A percentile compares a stretch with the other conserved stretches of the same genome.
Evolutionary conservation across 2,329 filamentous ascomycete species (phyloP).

Genomic region (Sordariomycetes sp.): DNA sequence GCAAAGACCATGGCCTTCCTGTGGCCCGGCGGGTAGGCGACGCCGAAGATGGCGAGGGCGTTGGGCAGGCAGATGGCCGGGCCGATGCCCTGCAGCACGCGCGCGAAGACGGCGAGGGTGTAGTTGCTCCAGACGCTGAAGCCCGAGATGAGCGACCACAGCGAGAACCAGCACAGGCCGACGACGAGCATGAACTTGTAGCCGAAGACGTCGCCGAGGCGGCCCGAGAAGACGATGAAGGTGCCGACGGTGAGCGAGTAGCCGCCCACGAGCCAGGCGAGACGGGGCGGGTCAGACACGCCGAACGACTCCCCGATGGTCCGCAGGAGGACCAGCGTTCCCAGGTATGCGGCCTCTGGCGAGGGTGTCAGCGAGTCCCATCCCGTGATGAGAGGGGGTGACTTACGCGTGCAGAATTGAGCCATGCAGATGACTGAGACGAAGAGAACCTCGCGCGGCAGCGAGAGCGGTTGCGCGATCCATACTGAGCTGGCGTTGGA

Average conservation of each 20-base stretch:
- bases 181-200: conserved; percentile 44
- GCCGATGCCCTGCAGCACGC: conserved; percentile 51
- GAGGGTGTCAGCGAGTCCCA: conserved; percentile 6
- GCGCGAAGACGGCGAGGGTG: conserved; percentile 38
- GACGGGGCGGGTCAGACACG: conserved; percentile 28
- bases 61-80: conserved; percentile 56
- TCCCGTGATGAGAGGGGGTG: not conserved
- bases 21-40: conserved; percentile 44
- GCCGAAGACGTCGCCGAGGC: conserved; percentile 49
- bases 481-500: conserved; percentile 5
- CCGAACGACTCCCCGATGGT: conserved; percentile 38
- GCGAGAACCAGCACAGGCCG: conserved; percentile 44
- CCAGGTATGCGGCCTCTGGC: conserved; percentile 23
- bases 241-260: conserved; percentile 47
- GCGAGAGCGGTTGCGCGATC: conserved; percentile 12
- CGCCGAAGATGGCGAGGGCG: conserved; percentile 51
- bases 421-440: conserved; percentile 33
- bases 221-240: conserved; percentile 47
- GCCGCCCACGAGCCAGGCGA: conserved; percentile 48
- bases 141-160: conserved; percentile 42
- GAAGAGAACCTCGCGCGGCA: conserved; percentile 23
- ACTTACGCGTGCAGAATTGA: conserved; percentile 28
- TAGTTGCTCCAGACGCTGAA: conserved; percentile 25
- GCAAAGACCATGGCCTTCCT: conserved; percentile 53
- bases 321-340: conserved; percentile 33